phyloP scores from a whole-genome alignment of 2,329 filamentous ascomycete species.

The Trichoderma sp. region DNA sequence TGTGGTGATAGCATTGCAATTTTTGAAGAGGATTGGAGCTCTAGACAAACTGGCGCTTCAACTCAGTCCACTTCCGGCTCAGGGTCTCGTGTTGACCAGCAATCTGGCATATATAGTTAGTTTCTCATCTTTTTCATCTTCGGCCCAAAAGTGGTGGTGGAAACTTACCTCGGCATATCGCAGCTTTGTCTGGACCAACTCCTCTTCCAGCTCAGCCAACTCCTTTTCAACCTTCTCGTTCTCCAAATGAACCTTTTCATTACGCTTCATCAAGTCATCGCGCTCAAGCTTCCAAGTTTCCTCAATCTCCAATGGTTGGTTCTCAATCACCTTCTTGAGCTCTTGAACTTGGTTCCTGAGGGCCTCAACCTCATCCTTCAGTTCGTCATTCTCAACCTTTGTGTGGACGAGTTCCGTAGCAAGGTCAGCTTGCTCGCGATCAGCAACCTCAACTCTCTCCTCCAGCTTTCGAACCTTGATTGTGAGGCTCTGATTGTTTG shows the following conservation, averaged over 20 bases:
- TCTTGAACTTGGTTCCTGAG: slow-evolving; percentile 82
- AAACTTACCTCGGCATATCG: slow-evolving; percentile 85
- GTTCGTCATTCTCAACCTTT: slow-evolving; percentile 89
- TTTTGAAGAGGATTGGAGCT: neutral
- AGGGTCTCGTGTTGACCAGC: slow-evolving; percentile 69
- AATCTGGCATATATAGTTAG: slow-evolving; percentile 48
- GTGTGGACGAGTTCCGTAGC: slow-evolving; percentile 88
- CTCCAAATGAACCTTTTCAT: slow-evolving; percentile 90
- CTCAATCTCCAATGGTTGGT: slow-evolving; percentile 86
- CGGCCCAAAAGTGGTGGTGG: neutral
- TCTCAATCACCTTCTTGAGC: slow-evolving; percentile 80
- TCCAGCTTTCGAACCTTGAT: slow-evolving; percentile 80
- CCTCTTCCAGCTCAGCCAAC: slow-evolving; percentile 85
- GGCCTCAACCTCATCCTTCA: slow-evolving; percentile 86
- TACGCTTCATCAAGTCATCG: slow-evolving; percentile 87
- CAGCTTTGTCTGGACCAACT: slow-evolving; percentile 92
- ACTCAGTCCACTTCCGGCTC: slow-evolving; percentile 72
- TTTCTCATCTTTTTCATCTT: slow-evolving; percentile 20
- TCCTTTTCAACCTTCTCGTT: slow-evolving; percentile 86
- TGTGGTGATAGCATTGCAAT: neutral
- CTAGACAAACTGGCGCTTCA: slow-evolving; percentile 57
- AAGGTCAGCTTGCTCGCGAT: slow-evolving; percentile 84
- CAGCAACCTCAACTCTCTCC: slow-evolving; percentile 81
- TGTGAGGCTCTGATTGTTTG: slow-evolving; percentile 64
- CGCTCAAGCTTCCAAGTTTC: slow-evolving; percentile 77